Base-by-base conservation (phyloP, 768 basidiomycete genomes). In the Mycena alexandri region DNA sequence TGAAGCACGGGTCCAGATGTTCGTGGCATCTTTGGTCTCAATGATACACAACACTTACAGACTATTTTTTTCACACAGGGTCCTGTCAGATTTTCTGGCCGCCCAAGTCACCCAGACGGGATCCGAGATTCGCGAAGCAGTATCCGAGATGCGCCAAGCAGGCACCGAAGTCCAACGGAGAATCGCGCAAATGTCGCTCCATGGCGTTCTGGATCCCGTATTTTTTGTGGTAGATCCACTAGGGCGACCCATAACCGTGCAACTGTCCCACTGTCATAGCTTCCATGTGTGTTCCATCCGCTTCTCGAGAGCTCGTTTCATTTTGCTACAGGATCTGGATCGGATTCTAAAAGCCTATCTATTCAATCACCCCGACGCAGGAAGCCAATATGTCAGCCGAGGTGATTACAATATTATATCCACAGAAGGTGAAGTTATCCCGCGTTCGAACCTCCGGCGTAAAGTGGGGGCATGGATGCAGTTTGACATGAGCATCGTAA, bases 311-410 rank as follows among this genome's bases (percentile, higher is more conserved):
- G 11, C 17, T 34, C 12, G 10, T 33, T 58, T 47, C 13, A 19
- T 47, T 17, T 33, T 33, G 24, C 25, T 25, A 0, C 29, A 58
- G 57, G 43, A 47, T 34, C 44, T 58, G 3, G 57, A 58, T 47
- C 57, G 57, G 44, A 58, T 58, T 21, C 42, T 58, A 7, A 46
- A 58, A n/a, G 57, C 57, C 25, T 38, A 46, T 58, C 57, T 58
- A 12, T n/a, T n/a, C 44, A 29, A 47, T 47, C 25, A 21, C 43
- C 57, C 42, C 16, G 41, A 46, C 1, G 44, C 44, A 46, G 44
- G 44, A 46, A n/a, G 44, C 44, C 1, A 9, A n/a, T 46, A 46
- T 46, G 44, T 46, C 44, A 29, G 6, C 29, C 29, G 29, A 29
- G 29, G 29, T 29, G 29, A 29, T 29, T 29, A 29, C 29, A 29